Conservation (phyloP, 2,329 filamentous ascomycete genomes). For the Leptographium procerum region DNA sequence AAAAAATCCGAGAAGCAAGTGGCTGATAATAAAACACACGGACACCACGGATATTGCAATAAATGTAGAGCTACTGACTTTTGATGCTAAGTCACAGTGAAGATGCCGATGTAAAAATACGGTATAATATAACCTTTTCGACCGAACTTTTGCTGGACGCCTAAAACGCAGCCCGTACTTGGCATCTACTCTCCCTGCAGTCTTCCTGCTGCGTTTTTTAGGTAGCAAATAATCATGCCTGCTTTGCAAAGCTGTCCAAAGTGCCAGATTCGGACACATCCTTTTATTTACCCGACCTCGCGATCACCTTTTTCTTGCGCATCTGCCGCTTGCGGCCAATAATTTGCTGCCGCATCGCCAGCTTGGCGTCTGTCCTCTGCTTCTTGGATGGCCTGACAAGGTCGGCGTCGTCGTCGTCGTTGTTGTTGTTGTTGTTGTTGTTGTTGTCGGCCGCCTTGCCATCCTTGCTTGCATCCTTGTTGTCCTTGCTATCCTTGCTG, state of each 20-base stretch:
- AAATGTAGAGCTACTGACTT: too few species aligned
- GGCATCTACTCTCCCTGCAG: too few species aligned
- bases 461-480: slow-evolving; percentile 7
- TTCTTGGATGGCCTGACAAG: slow-evolving; percentile 10
- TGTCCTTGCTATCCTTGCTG: slow-evolving; percentile 10
- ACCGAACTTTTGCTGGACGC: too few species aligned
- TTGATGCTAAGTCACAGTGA: too few species aligned
- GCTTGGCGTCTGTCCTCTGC: slow-evolving; percentile 20
- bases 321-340: slow-evolving; percentile 76
- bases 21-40: too few species aligned
- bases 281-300: slow-evolving; percentile 14
- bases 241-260: background rate
- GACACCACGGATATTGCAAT: too few species aligned
- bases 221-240: too few species aligned
- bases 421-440: background rate
- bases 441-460: background rate
- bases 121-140: too few species aligned
- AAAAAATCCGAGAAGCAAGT: too few species aligned
- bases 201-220: too few species aligned
- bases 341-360: slow-evolving; percentile 54
- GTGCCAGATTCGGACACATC: background rate
- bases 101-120: too few species aligned
- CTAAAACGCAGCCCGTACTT: too few species aligned
- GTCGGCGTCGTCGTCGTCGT: background rate
- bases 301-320: slow-evolving; percentile 53